Evolutionary conservation across 305 asterid species (phyloP).

Genomic region (Andrographis paniculata): DNA sequence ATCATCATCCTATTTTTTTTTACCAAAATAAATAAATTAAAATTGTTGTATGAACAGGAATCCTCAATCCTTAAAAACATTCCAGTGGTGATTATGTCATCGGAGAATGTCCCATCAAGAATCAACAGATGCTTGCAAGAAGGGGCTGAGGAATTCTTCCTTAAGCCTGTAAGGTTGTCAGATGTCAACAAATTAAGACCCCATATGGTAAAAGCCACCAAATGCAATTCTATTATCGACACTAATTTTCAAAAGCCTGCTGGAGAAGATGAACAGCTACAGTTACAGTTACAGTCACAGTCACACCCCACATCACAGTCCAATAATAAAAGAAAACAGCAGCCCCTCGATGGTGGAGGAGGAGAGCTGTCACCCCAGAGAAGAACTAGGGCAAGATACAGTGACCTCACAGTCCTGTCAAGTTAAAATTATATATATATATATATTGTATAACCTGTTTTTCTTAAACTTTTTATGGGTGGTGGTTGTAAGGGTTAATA

Average conservation of each 20-base stretch:
- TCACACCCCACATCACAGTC: slow-evolving; percentile 19
- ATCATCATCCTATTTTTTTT: too few relatives aligned
- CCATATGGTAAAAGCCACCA: slow-evolving; percentile 68
- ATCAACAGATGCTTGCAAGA: slow-evolving; percentile 86
- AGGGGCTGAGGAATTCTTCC: slow-evolving; percentile 89
- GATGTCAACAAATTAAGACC: slow-evolving; percentile 80
- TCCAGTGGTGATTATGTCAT: slow-evolving; percentile 93
- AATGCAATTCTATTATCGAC: slow-evolving; percentile 19
- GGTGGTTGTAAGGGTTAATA: too few relatives aligned
- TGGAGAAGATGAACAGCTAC: slow-evolving; percentile 22
- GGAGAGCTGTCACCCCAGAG: slow-evolving; percentile 50
- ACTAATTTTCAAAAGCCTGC: slow-evolving; percentile 23
- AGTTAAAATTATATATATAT: slow-evolving; percentile 18
- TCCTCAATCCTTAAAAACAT: slow-evolving; percentile 69
- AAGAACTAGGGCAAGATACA: slow-evolving; percentile 60
- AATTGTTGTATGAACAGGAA: slow-evolving; percentile 44
- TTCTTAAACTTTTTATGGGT: too few relatives aligned
- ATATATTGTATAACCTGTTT: background rate
- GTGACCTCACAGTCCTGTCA: slow-evolving; percentile 50
- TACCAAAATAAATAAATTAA: slow-evolving; percentile 11
- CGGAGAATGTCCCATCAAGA: slow-evolving; percentile 90
- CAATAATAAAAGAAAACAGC: slow-evolving; percentile 54
- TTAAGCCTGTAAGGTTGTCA: slow-evolving; percentile 78
- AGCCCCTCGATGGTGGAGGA: slow-evolving; percentile 59
- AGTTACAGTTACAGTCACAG: background rate